These are phyloP conservation scores for Colletotrichum musae DNA, from an alignment of 2,329 filamentous ascomycete species.

Conservation along the genomic window DNA sequence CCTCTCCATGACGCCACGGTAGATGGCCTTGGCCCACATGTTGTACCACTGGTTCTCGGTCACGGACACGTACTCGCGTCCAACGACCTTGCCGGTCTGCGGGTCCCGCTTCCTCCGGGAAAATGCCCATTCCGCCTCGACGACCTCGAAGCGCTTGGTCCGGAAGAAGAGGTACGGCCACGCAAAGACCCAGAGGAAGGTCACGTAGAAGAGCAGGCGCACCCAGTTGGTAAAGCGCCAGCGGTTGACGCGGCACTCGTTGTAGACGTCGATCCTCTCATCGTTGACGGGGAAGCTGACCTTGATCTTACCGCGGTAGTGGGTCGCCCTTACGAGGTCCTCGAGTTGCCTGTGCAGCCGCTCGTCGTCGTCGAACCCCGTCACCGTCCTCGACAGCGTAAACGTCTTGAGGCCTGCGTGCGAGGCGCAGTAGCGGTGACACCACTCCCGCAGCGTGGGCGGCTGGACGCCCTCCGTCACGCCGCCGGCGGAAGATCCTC, in stretches of 20 bases:
- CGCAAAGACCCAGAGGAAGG: slow-evolving; percentile 77
- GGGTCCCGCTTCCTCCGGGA: slow-evolving; percentile 49
- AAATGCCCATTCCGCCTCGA: slow-evolving; percentile 73
- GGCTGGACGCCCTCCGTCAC: slow-evolving; percentile 21
- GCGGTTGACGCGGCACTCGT: slow-evolving; percentile 71
- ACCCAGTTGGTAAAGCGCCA: slow-evolving; percentile 78
- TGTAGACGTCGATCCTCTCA: slow-evolving; percentile 73
- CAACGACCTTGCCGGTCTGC: slow-evolving; percentile 42
- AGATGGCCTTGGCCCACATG: slow-evolving; percentile 73
- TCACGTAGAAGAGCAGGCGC: slow-evolving; percentile 74
- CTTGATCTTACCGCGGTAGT: slow-evolving; percentile 74
- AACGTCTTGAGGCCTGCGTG: slow-evolving; percentile 71
- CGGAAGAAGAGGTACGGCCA: slow-evolving; percentile 80
- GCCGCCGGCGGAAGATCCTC: slow-evolving; percentile 43
- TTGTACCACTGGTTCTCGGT: slow-evolving; percentile 74
- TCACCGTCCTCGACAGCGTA: slow-evolving; percentile 64
- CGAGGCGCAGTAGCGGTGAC: slow-evolving; percentile 75
- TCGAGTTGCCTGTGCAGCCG: slow-evolving; percentile 66
- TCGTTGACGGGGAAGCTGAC: slow-evolving; percentile 74
- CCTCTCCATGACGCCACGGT: slow-evolving; percentile 70
- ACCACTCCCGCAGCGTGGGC: slow-evolving; percentile 68
- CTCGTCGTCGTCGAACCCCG: slow-evolving; percentile 71
- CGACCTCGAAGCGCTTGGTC: slow-evolving; percentile 78
- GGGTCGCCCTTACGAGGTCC: slow-evolving; percentile 72
- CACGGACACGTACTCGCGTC: slow-evolving; percentile 64